Percentiles rank a stretch among this genome's conserved stretches.
Conservation (phyloP, 164 flowering plant species). For the Cinnamomum chago region DNA sequence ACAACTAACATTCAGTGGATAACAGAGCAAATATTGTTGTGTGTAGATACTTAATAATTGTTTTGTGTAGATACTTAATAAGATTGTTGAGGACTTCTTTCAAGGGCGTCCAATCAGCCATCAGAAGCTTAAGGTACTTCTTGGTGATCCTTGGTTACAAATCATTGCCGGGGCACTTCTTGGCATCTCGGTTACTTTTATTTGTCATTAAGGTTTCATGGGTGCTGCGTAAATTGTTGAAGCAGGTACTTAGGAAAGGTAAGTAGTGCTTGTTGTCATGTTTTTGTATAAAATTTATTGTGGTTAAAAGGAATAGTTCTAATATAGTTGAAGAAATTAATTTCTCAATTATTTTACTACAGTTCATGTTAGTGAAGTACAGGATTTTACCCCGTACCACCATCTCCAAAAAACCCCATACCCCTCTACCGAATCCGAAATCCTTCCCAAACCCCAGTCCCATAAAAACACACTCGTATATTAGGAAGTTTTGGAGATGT, state of each 20-base stretch:
- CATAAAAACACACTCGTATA: too few species aligned
- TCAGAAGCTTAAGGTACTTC: constrained; percentile 90
- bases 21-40: neutral
- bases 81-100: constrained; percentile 79
- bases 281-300: neutral
- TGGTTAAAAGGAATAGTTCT: neutral
- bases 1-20: too few species aligned
- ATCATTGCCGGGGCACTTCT: constrained; percentile 88
- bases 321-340: neutral
- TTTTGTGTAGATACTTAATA: constrained; percentile 66
- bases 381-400: too few species aligned
- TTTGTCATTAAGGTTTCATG: constrained; percentile 59
- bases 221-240: constrained; percentile 23
- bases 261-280: neutral
- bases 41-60: too few species aligned
- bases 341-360: too few species aligned
- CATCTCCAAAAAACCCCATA: too few species aligned
- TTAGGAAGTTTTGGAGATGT: too few species aligned
- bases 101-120: constrained; percentile 93
- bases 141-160: constrained; percentile 92
- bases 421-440: too few species aligned
- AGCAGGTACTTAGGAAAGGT: constrained; percentile 4
- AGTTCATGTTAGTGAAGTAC: too few species aligned
- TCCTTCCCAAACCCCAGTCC: too few species aligned
- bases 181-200: constrained; percentile 66